Base-by-base conservation (phyloP, 108 stramenopile genomes). In the Ochromonas danica region DNA sequence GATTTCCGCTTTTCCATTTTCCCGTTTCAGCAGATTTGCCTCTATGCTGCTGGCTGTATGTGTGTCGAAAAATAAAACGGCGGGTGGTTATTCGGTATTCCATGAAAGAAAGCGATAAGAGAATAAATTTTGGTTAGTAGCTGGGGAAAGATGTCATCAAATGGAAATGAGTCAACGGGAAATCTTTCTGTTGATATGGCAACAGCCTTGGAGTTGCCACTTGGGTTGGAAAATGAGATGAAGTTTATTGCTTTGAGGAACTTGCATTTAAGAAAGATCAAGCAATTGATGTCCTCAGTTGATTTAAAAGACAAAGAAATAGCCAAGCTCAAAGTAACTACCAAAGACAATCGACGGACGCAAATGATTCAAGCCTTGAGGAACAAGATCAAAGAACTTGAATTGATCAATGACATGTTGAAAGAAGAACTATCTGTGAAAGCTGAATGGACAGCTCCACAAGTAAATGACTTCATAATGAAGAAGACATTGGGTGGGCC, bases 171-270 rank as follows among this genome's bases (percentile, higher is more conserved):
- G n/a, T n/a, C n/a, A n/a, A n/a, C n/a, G n/a, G n/a, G n/a, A n/a
- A n/a, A n/a, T n/a, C n/a, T n/a, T n/a, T n/a, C n/a, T 67, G 25
- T 67, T 6, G 72, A 75, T 75, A 75, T 75, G 43, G 72, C 72
- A 33, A 75, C 72, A 6, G 72, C 72, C 10, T 75, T 75, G 31
- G 72, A 75, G 25, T 14, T 57, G 10, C 28, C 51, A 10, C 17
- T 75, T 6, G 40, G 40, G 3, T 3, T 14, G 3, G 51, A 75
- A 57, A 27, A 28, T 28, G 72, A 75, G 40, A 25, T 22, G 6
- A 75, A 75, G 31, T 75, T 75, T 42, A 33, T 57, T 10, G 72
- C 72, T 6, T 36, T 75, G 51, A 27, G 31, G 41, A 45, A 75
- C 22, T 25, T 75, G 6, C 72, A 75, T 14, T 10, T 33, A 3